Conservation (phyloP, 257 asterid species). For the Petunia axillaris region DNA sequence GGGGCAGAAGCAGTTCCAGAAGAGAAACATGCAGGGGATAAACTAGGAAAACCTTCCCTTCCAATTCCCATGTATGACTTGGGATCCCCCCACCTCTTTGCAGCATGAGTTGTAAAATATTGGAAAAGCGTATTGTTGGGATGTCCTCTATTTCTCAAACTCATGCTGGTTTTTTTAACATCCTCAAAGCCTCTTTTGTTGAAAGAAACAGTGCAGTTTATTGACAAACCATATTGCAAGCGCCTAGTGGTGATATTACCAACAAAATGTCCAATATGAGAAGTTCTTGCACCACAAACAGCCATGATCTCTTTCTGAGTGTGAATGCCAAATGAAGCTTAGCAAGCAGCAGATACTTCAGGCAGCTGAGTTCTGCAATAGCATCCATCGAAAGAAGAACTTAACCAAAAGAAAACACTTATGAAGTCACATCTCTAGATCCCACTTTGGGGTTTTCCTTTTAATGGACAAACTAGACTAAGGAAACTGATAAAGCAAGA, state of each 20-base stretch:
- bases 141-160: neutral
- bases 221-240: slow-evolving; percentile 15
- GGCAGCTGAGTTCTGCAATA: neutral
- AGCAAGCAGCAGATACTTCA: neutral
- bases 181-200: neutral
- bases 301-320: neutral
- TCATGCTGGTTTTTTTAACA: neutral
- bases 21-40: neutral
- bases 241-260: slow-evolving; percentile 22
- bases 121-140: neutral
- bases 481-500: neutral
- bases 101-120: neutral
- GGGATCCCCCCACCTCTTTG: neutral
- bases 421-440: neutral
- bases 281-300: slow-evolving; percentile 21
- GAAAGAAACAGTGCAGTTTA: neutral
- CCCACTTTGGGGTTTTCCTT: neutral
- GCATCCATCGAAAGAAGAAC: neutral
- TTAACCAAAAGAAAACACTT: neutral
- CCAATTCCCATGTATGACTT: neutral
- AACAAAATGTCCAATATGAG: slow-evolving; percentile 11
- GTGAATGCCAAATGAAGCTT: neutral
- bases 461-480: neutral
- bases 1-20: neutral
- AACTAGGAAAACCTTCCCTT: neutral